Evolutionary conservation across 352 stramenopile species (phyloP).

Genomic region (Pythium sp.): DNA sequence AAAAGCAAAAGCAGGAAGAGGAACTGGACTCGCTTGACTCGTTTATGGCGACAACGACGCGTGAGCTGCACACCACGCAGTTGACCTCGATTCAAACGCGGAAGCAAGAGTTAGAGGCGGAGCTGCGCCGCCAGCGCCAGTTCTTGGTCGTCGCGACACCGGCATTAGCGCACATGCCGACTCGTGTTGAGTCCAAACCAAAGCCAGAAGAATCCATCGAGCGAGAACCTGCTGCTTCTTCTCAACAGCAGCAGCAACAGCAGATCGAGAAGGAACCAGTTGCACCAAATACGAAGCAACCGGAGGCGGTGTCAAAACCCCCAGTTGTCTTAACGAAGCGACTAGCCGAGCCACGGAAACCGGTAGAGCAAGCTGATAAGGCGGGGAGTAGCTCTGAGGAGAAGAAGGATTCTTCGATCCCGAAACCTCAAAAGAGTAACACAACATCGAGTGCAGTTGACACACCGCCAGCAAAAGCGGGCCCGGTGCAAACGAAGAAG

Average conservation of each 20-base stretch:
- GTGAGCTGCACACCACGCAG: slow-evolving; percentile 41
- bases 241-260: background rate
- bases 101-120: slow-evolving; percentile 29
- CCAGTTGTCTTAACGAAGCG: background rate
- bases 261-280: background rate
- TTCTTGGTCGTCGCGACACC: slow-evolving; percentile 53
- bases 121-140: slow-evolving; percentile 47
- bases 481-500: slow-evolving; percentile 28
- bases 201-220: no score
- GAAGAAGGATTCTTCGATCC: background rate
- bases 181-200: background rate
- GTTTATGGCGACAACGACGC: slow-evolving; percentile 60
- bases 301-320: background rate
- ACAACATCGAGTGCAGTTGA: background rate
- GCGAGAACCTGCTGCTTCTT: background rate
- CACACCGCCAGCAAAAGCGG: background rate
- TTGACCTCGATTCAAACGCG: slow-evolving; percentile 23
- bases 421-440: background rate
- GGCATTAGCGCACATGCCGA: slow-evolving; percentile 26
- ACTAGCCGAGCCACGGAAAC: background rate
- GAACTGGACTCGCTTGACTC: slow-evolving; percentile 54
- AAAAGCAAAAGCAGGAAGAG: slow-evolving; percentile 26
- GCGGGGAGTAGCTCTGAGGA: no score
- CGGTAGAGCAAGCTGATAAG: no score
- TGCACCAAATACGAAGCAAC: background rate